phyloP scores from a whole-genome alignment of 2,329 filamentous ascomycete species.

The Colletotrichum acutatum region DNA sequence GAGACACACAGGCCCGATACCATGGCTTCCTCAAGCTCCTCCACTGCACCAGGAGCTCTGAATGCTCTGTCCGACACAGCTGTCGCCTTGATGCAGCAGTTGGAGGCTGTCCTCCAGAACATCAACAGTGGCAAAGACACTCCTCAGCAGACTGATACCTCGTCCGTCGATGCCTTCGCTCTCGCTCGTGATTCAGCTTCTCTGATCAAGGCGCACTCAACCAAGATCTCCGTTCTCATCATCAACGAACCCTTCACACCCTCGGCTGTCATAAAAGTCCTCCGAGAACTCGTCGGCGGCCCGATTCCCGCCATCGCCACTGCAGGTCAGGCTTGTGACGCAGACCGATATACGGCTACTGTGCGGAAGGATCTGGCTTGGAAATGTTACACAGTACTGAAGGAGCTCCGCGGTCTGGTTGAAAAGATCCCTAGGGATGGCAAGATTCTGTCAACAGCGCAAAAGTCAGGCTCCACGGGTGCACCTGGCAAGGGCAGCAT shows the following conservation, averaged over 20 bases:
- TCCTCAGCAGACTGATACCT: conserved; percentile 25
- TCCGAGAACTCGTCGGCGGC: conserved; percentile 77
- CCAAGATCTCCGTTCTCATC: conserved; percentile 87
- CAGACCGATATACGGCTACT: conserved; percentile 69
- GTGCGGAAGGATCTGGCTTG: conserved; percentile 73
- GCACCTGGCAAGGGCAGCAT: conserved; percentile 62
- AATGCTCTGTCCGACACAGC: conserved; percentile 51
- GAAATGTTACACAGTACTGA: conserved; percentile 68
- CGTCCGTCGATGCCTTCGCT: conserved; percentile 67
- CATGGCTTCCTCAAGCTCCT: conserved; percentile 28
- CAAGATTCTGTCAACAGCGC: conserved; percentile 57
- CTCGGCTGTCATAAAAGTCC: conserved; percentile 75
- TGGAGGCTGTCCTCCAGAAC: conserved; percentile 54
- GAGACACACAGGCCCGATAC: background rate
- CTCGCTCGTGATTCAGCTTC: conserved; percentile 78
- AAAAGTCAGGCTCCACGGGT: conserved; percentile 54
- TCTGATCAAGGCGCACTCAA: conserved; percentile 83
- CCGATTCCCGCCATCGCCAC: conserved; percentile 81
- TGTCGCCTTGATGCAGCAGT: conserved; percentile 51
- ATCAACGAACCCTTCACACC: conserved; percentile 90
- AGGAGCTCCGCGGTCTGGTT: conserved; percentile 71
- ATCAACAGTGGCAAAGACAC: conserved; percentile 47
- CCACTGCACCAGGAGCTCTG: conserved; percentile 49
- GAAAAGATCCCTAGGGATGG: conserved; percentile 69
- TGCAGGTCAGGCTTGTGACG: conserved; percentile 73